These are phyloP conservation scores for Papiliotrema terrestris DNA, from an alignment of 1,284 basidiomycete species.

Conservation along the genomic window DNA sequence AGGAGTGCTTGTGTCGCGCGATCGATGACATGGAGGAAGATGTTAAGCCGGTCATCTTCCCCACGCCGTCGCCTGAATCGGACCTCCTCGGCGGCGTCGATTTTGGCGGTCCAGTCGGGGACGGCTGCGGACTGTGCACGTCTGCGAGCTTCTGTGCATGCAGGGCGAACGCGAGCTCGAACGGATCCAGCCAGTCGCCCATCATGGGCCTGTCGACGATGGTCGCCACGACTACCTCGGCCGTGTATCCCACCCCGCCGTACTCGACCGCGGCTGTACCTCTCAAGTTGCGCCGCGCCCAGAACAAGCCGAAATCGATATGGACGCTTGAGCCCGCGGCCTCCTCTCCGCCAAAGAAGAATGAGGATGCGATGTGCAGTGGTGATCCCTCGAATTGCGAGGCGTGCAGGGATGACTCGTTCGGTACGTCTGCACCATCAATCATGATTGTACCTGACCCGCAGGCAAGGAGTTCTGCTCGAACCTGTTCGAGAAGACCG, in stretches of 20 bases:
- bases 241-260: background rate
- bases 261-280: background rate
- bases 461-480: constrained; percentile 77
- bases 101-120: constrained; percentile 11
- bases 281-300: background rate
- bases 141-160: constrained; percentile 43
- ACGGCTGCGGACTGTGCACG: constrained; percentile 40
- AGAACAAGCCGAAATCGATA: constrained; percentile 7
- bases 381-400: constrained; percentile 49
- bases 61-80: constrained; percentile 15
- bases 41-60: constrained; percentile 28
- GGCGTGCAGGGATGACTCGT: constrained; percentile 46
- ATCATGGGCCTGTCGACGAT: background rate
- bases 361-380: constrained; percentile 41
- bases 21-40: constrained; percentile 25
- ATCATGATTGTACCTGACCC: background rate
- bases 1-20: constrained; percentile 38
- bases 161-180: constrained; percentile 15
- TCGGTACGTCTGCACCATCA: constrained; percentile 29
- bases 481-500: constrained; percentile 55
- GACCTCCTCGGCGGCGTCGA: background rate
- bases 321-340: constrained; percentile 29
- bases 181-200: background rate
- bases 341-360: constrained; percentile 9
- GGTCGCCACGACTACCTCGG: background rate